Evolutionary conservation across 1,139 yeast species (phyloP).

Genomic region (Saccharomyces hybrid): DNA sequence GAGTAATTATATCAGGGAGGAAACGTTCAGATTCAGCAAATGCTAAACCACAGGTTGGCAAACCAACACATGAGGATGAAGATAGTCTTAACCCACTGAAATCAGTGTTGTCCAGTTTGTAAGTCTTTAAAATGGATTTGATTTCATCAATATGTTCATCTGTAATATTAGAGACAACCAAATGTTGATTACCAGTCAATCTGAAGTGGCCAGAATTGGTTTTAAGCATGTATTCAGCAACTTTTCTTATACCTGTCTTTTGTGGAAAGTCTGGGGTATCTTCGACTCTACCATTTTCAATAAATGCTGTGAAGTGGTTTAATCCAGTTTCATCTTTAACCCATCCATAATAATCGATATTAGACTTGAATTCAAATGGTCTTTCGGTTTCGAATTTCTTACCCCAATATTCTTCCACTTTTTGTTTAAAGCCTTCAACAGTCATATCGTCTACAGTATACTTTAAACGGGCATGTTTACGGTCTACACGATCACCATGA

Average conservation of each 20-base stretch:
- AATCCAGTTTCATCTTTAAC: slow-evolving; percentile 76
- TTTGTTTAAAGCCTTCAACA: slow-evolving; percentile 66
- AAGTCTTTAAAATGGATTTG: slow-evolving; percentile 57
- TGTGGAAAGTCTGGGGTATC: slow-evolving; percentile 87
- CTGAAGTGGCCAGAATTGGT: slow-evolving; percentile 71
- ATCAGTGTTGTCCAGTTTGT: slow-evolving; percentile 76
- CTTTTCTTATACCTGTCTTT: slow-evolving; percentile 73
- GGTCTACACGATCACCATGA: slow-evolving; percentile 87
- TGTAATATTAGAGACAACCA: slow-evolving; percentile 63
- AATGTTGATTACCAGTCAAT: slow-evolving; percentile 93
- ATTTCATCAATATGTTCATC: slow-evolving; percentile 59
- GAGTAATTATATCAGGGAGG: slow-evolving; percentile 72
- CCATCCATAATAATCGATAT: slow-evolving; percentile 94
- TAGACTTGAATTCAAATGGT: slow-evolving; percentile 72
- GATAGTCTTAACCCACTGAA: slow-evolving; percentile 81
- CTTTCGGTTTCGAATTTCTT: slow-evolving; percentile 62
- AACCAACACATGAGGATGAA: slow-evolving; percentile 95
- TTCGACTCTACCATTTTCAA: slow-evolving; percentile 95
- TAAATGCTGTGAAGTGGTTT: slow-evolving; percentile 87
- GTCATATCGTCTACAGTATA: slow-evolving; percentile 92
- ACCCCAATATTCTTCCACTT: slow-evolving; percentile 81
- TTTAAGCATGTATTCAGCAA: slow-evolving; percentile 60
- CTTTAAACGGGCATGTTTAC: slow-evolving; percentile 97
- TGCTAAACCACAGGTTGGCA: slow-evolving; percentile 98
- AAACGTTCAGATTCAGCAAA: slow-evolving; percentile 98